These are phyloP conservation scores for Epicoccum nigrum DNA, from an alignment of 2,329 filamentous ascomycete species.

Conservation along the genomic window DNA sequence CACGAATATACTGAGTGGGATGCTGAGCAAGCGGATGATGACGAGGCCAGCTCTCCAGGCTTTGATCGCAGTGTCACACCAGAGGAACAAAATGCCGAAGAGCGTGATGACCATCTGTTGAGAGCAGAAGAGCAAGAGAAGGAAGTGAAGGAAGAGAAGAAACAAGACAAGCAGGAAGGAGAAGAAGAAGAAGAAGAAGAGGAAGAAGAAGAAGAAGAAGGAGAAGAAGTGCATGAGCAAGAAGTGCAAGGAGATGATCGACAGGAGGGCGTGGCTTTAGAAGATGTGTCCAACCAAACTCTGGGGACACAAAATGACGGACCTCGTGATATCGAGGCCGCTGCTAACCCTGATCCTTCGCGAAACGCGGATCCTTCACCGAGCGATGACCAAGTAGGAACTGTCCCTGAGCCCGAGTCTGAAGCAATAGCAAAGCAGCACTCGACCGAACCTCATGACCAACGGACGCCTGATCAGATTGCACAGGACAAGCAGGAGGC, in stretches of 20 bases:
- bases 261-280: constrained; percentile 2
- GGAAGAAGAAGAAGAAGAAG: neutral
- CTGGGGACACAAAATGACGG: neutral
- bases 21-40: constrained; percentile 14
- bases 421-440: neutral
- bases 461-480: constrained; percentile 14
- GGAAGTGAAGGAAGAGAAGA: no score
- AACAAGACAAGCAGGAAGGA: no score
- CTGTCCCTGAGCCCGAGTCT: neutral
- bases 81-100: constrained; percentile 1
- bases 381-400: neutral
- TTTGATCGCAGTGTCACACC: neutral
- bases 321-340: neutral
- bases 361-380: neutral
- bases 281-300: constrained; percentile 2
- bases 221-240: neutral
- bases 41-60: constrained; percentile 10
- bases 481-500: constrained; percentile 31
- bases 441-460: neutral
- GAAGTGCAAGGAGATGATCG: constrained; percentile 1
- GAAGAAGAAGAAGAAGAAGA: neutral
- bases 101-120: constrained; percentile 12
- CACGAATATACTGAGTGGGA: constrained; percentile 30
- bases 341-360: constrained; percentile 1
- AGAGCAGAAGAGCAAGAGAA: neutral